Evolutionary conservation across 2,329 filamentous ascomycete species (phyloP).

Genomic region (Sporothrix brasiliensis): DNA sequence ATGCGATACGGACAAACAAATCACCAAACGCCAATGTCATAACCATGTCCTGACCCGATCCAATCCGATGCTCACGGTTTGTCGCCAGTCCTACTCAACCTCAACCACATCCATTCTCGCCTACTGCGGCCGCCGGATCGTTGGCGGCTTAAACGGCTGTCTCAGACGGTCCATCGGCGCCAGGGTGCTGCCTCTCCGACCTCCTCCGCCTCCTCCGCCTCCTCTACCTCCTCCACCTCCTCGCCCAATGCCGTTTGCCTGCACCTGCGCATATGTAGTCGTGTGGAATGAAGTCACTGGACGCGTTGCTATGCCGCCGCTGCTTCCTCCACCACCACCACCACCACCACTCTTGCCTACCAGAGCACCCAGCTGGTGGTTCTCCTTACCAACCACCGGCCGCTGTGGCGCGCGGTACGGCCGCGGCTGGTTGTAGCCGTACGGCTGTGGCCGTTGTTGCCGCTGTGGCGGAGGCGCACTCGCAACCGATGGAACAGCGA

Average conservation of each 20-base stretch:
- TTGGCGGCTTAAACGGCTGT: constrained; percentile 62
- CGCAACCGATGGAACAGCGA: too few species aligned
- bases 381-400: constrained; percentile 19
- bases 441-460: neutral
- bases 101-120: neutral
- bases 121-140: constrained; percentile 49
- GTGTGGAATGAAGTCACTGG: constrained; percentile 54
- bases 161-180: constrained; percentile 55
- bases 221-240: constrained; percentile 40
- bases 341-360: neutral
- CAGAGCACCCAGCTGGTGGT: neutral
- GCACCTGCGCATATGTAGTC: constrained; percentile 49
- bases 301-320: constrained; percentile 38
- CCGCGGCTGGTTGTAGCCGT: constrained; percentile 26
- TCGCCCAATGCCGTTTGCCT: constrained; percentile 37
- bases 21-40: neutral
- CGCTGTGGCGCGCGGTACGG: constrained; percentile 22
- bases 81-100: neutral
- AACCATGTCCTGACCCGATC: neutral
- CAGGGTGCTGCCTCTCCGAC: constrained; percentile 36
- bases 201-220: constrained; percentile 42
- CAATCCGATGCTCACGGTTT: neutral
- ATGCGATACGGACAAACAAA: neutral
- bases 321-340: neutral
- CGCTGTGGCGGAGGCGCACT: neutral